phyloP scores from a whole-genome alignment of 345 rosid species.

The Acer saccharum region DNA sequence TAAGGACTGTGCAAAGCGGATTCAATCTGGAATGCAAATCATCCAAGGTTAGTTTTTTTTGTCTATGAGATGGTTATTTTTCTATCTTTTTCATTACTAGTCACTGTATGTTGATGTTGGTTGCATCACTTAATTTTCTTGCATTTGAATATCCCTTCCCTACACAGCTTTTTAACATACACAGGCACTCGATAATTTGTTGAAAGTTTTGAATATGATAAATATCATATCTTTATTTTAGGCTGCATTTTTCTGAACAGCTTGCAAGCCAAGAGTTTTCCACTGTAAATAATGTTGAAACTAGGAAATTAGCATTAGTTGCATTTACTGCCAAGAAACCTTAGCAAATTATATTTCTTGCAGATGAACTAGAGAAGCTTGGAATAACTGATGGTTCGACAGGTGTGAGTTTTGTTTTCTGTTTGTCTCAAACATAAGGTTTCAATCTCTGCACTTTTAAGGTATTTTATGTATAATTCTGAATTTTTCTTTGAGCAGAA shows the following conservation, averaged over 20 bases:
- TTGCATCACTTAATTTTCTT: not conserved
- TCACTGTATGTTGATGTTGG: constrained; percentile 3
- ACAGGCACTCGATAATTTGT: not conserved
- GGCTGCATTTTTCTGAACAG: not conserved
- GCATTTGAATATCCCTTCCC: not conserved
- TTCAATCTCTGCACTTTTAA: constrained; percentile 17
- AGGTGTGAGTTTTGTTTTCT: constrained; percentile 50
- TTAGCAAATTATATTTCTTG: constrained; percentile 34
- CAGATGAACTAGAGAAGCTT: constrained; percentile 84
- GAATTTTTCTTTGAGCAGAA: constrained; percentile 53
- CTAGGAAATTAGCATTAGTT: not conserved
- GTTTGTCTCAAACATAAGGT: constrained; percentile 12
- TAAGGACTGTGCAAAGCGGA: constrained; percentile 90
- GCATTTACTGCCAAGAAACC: constrained; percentile 9
- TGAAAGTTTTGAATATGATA: not conserved
- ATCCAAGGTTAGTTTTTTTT: constrained; percentile 57
- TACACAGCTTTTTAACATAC: not conserved
- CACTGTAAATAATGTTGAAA: not conserved
- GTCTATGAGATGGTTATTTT: not conserved
- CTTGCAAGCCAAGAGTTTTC: not conserved
- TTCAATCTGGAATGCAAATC: constrained; percentile 76
- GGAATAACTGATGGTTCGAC: constrained; percentile 77
- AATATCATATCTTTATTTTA: not conserved
- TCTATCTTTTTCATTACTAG: not conserved
- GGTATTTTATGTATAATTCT: constrained; percentile 16